Evolutionary conservation across 139 green algal genomes (phyloP).

Genomic region (Mychonastes homosphaera): DNA sequence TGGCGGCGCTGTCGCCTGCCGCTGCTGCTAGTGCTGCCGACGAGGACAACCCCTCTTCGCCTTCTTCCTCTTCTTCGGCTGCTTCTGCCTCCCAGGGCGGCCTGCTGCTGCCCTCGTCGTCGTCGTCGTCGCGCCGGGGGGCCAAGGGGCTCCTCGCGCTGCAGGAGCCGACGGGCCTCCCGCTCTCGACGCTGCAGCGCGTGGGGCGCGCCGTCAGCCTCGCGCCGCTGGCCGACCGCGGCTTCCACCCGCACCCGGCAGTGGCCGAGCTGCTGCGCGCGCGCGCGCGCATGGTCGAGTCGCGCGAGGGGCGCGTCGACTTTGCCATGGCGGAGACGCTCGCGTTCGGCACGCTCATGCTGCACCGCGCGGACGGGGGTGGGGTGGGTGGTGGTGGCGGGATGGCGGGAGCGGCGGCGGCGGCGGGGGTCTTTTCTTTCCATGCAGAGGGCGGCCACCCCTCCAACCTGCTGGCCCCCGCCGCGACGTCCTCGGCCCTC

Average conservation of each 20-base stretch:
- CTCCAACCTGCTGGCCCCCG: too few relatives aligned
- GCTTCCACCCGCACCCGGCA: slow-evolving; percentile 28
- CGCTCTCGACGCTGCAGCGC: slow-evolving; percentile 42
- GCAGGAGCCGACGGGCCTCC: slow-evolving; percentile 50
- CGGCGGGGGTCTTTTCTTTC: too few relatives aligned
- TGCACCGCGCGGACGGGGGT: slow-evolving; percentile 15
- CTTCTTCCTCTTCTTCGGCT: background rate
- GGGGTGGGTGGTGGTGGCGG: background rate
- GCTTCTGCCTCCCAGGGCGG: background rate
- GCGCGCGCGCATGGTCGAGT: slow-evolving; percentile 34
- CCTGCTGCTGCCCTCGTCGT: background rate
- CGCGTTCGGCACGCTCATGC: slow-evolving; percentile 57
- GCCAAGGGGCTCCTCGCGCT: background rate
- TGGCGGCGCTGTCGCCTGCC: slow-evolving; percentile 7
- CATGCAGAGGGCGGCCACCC: too few relatives aligned
- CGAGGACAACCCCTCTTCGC: background rate
- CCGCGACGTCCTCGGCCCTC: too few relatives aligned
- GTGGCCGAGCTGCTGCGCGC: slow-evolving; percentile 22
- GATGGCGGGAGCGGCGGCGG: too few relatives aligned
- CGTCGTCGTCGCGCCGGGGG: slow-evolving; percentile 2
- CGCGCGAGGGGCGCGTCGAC: slow-evolving; percentile 35
- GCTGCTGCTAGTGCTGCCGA: background rate
- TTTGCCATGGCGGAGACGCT: slow-evolving; percentile 68
- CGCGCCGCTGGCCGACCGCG: slow-evolving; percentile 17
- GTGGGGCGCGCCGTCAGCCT: slow-evolving; percentile 28